phyloP scores from a whole-genome alignment of 2,329 filamentous ascomycete species.

The Aspergillus eucalypticola region DNA sequence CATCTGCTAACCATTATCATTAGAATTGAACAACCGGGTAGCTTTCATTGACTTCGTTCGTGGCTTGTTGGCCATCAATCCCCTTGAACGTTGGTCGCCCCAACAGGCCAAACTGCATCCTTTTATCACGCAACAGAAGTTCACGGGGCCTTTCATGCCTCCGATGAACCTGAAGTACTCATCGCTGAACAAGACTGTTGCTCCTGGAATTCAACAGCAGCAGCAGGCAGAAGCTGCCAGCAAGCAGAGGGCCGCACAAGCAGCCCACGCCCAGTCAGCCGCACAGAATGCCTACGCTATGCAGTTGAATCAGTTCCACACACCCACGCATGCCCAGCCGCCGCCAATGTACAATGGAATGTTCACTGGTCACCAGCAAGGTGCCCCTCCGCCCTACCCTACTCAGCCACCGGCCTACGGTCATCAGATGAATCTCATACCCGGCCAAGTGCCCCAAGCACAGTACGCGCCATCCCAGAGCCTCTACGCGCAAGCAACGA shows the following conservation, averaged over 20 bases:
- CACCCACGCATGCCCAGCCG: constrained; percentile 48
- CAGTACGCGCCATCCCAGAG: constrained; percentile 73
- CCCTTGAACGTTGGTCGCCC: constrained; percentile 93
- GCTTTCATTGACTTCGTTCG: constrained; percentile 98
- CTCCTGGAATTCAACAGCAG: constrained; percentile 91
- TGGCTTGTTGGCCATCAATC: constrained; percentile 89
- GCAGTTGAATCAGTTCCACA: constrained; percentile 59
- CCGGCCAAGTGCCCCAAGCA: constrained; percentile 63
- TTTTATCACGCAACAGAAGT: constrained; percentile 98
- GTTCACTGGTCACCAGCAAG: constrained; percentile 68
- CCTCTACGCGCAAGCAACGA: constrained; percentile 71
- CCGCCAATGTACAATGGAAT: constrained; percentile 74
- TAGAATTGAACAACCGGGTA: constrained; percentile 97
- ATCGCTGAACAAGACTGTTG: constrained; percentile 80
- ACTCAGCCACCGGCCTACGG: constrained; percentile 70
- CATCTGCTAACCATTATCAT: constrained; percentile 23
- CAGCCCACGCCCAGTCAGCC: constrained; percentile 68
- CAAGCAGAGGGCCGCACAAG: constrained; percentile 75
- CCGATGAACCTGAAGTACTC: constrained; percentile 95
- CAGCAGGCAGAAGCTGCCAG: constrained; percentile 91
- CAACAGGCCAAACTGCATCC: constrained; percentile 97
- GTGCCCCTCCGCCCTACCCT: constrained; percentile 76
- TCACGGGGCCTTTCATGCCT: constrained; percentile 90
- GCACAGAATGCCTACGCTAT: constrained; percentile 68
- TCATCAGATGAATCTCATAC: constrained; percentile 70